Evolutionary conservation across 306 rosid species (phyloP).

Genomic region (Vicia villosa): DNA sequence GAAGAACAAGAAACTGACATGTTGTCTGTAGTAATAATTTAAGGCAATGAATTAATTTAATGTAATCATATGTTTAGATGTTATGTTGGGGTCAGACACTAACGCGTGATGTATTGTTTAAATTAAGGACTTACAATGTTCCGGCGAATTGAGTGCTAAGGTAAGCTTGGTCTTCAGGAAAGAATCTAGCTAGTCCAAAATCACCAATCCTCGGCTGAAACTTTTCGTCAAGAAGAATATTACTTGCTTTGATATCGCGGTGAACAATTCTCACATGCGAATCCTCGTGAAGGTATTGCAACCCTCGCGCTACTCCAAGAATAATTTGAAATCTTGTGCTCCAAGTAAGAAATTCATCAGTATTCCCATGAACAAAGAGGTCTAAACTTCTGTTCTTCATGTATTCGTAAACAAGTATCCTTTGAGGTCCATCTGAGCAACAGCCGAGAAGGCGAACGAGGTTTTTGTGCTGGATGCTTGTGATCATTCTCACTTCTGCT

Average conservation of each 20-base stretch:
- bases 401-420: slow-evolving; percentile 86
- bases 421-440: slow-evolving; percentile 78
- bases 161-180: slow-evolving; percentile 92
- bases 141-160: slow-evolving; percentile 91
- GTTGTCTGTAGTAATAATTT: background rate
- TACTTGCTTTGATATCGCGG: slow-evolving; percentile 93
- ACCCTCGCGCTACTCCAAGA: slow-evolving; percentile 79
- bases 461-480: slow-evolving; percentile 91
- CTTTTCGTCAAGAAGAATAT: slow-evolving; percentile 88
- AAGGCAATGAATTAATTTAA: background rate
- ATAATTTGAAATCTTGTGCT: slow-evolving; percentile 73
- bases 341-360: slow-evolving; percentile 66
- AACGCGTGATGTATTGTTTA: background rate
- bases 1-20: background rate
- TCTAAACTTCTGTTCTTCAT: slow-evolving; percentile 85
- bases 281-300: slow-evolving; percentile 92
- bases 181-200: slow-evolving; percentile 90
- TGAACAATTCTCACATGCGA: slow-evolving; percentile 86
- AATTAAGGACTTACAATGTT: slow-evolving; percentile 66
- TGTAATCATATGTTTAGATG: background rate
- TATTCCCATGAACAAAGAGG: slow-evolving; percentile 60
- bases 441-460: slow-evolving; percentile 85
- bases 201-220: slow-evolving; percentile 89
- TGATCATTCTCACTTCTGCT: slow-evolving; percentile 80
- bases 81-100: background rate